Base-by-base conservation (phyloP, 768 basidiomycete species). In the Pulveroboletus sp. region DNA sequence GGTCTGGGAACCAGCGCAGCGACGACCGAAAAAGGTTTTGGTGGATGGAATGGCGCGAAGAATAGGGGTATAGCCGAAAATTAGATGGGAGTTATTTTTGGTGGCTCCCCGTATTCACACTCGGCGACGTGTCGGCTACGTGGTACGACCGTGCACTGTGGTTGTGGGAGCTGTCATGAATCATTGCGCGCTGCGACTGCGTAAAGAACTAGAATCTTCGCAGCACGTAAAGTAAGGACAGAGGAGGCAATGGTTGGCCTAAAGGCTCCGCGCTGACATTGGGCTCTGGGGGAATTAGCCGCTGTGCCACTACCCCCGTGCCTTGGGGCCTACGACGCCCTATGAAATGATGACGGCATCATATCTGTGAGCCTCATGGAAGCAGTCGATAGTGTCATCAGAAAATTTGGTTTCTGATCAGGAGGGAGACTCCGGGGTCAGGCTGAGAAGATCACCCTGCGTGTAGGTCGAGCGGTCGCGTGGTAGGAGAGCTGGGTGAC, bases 281-380 rank as follows among this genome's bases (percentile, higher is more conserved):
- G 27, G 27, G 27, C 19, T 45, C 26, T 16, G 38, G 16, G 5
- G 4, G 7, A 13, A 16, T 32, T 38, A n/a, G 20, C 20, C 3
- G n/a, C n/a, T n/a, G n/a, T n/a, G n/a, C n/a, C n/a, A n/a, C n/a
- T n/a, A 40, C 14, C 27, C 31, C 43, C 34, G 57, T 56, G 44
- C 58, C 44, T 51, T 22, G 45, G 31, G 36, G 11, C 50, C 50
- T 46, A 45, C n/a, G 22, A 43, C 1, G 44, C 54, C 54, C 54
- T 58, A 57, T 37, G 56, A 61, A 61, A n/a, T n/a, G 40, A 5
- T 60, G 44, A 60, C 59, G 51, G 55, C 59, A 56, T 45, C 3
- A 3, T 2, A 1, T 24, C n/a, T n/a, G n/a, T n/a, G n/a, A n/a
- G n/a, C n/a, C n/a, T n/a, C n/a, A n/a, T n/a, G n/a, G n/a, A n/a